Percentiles rank a stretch among this genome's conserved stretches.
These are phyloP conservation scores for Alternaria alternata DNA, from an alignment of 2,329 filamentous ascomycete species.

Conservation along the genomic window DNA sequence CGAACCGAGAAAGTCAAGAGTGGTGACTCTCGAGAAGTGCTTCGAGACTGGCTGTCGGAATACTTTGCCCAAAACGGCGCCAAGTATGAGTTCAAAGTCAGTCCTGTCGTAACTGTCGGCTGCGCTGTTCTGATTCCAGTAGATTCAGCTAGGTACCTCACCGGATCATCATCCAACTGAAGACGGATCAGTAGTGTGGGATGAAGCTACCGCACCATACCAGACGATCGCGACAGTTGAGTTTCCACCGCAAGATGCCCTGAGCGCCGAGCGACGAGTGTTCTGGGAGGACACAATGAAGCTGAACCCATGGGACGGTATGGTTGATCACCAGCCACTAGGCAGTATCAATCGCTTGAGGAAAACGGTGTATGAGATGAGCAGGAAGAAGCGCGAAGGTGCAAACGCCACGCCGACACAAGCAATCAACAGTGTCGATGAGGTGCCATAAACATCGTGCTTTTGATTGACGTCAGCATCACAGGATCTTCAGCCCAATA, in stretches of 20 bases:
- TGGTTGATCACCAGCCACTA: conserved; percentile 37
- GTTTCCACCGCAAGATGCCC: conserved; percentile 38
- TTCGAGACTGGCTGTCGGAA: conserved; percentile 38
- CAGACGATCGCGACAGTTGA: conserved; percentile 39
- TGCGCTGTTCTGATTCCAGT: not conserved
- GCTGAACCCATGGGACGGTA: conserved; percentile 37
- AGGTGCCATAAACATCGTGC: conserved; percentile 25
- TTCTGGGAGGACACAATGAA: conserved; percentile 45
- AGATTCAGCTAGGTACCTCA: conserved; percentile 42
- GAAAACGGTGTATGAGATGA: conserved; percentile 37
- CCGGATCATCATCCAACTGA: conserved; percentile 41
- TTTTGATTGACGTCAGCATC: not conserved
- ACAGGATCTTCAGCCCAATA: not conserved
- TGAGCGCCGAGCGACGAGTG: conserved; percentile 28
- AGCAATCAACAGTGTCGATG: conserved; percentile 25
- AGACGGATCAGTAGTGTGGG: conserved; percentile 42
- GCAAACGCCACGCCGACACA: conserved; percentile 29
- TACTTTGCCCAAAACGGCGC: conserved; percentile 29
- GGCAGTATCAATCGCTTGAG: conserved; percentile 40
- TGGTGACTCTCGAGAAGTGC: conserved; percentile 29
- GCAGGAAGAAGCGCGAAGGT: conserved; percentile 31
- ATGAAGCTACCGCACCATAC: conserved; percentile 42
- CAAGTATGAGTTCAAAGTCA: conserved; percentile 40
- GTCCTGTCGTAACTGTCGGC: not conserved
- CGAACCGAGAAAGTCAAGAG: conserved; percentile 29